These are phyloP conservation scores for Cornus controversa DNA, from an alignment of 148 eudicot species.

Conservation along the genomic window DNA sequence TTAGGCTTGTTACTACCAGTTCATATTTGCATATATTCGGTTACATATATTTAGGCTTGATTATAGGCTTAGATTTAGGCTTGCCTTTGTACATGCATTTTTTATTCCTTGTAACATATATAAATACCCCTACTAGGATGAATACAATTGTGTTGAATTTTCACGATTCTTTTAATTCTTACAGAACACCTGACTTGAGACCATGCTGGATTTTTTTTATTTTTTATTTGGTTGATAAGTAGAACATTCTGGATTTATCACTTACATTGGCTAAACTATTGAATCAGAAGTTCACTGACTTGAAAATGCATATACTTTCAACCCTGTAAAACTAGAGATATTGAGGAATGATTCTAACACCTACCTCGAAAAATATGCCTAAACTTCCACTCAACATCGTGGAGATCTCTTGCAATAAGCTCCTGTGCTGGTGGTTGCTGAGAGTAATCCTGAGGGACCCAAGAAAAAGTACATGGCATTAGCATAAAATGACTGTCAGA, in stretches of 20 bases:
- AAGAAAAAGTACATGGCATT: not conserved
- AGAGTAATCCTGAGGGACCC: constrained; percentile 64
- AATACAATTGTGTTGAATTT: not conserved
- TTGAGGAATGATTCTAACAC: constrained; percentile 5
- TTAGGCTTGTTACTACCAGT: too few species aligned
- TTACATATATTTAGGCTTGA: too few species aligned
- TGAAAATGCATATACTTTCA: not conserved
- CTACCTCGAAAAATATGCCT: constrained; percentile 90
- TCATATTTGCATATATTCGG: too few species aligned
- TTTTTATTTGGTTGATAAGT: too few species aligned
- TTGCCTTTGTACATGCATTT: not conserved
- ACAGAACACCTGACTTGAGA: not conserved
- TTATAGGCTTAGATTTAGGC: too few species aligned
- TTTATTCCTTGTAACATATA: too few species aligned
- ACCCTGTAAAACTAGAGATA: not conserved
- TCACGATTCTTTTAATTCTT: not conserved
- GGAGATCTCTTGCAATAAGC: constrained; percentile 89
- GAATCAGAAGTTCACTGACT: not conserved
- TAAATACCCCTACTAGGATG: too few species aligned
- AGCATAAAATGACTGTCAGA: not conserved
- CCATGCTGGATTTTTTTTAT: too few species aligned
- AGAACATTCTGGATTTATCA: too few species aligned
- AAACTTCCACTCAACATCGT: constrained; percentile 92
- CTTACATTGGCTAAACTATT: not conserved
- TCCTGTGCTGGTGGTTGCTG: constrained; percentile 92